These are phyloP conservation scores for Mucor saturninus DNA, from an alignment of 371 early-diverging fungal genomes.

Conservation along the genomic window DNA sequence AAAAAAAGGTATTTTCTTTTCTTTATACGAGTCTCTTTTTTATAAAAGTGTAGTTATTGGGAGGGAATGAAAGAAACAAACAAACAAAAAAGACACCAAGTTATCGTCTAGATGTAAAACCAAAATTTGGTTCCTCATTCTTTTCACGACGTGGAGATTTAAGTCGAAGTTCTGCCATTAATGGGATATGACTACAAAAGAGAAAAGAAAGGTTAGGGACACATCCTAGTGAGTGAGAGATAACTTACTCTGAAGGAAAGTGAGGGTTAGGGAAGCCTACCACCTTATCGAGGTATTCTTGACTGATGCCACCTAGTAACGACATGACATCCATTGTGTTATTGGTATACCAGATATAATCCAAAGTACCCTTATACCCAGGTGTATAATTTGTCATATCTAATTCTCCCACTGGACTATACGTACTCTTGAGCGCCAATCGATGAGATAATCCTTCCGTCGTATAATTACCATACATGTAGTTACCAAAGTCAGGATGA, in stretches of 20 bases:
- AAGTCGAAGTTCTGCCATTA: constrained; percentile 61
- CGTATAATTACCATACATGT: constrained; percentile 86
- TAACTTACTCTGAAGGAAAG: constrained; percentile 86
- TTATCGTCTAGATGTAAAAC: constrained; percentile 19
- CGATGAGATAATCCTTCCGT: constrained; percentile 81
- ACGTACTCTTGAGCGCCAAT: constrained; percentile 79
- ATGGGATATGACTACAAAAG: constrained; percentile 53
- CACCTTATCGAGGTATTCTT: constrained; percentile 71
- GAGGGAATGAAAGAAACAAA: too few relatives aligned
- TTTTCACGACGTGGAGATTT: constrained; percentile 27
- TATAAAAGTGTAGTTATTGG: too few relatives aligned
- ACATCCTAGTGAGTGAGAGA: background rate
- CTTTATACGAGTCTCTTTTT: background rate
- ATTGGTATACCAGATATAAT: constrained; percentile 95
- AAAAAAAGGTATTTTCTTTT: background rate
- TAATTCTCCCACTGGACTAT: constrained; percentile 74
- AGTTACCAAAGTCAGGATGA: constrained; percentile 82
- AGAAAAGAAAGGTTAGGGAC: constrained; percentile 14
- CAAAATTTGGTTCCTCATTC: constrained; percentile 26
- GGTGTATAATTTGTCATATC: constrained; percentile 97
- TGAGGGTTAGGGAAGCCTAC: constrained; percentile 97
- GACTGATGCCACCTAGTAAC: constrained; percentile 83
- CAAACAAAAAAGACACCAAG: background rate
- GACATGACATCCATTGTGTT: constrained; percentile 78
- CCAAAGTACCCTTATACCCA: constrained; percentile 90